These are phyloP conservation scores for Peribolospora baueri DNA, from an alignment of 768 basidiomycete species.

Conservation along the genomic window DNA sequence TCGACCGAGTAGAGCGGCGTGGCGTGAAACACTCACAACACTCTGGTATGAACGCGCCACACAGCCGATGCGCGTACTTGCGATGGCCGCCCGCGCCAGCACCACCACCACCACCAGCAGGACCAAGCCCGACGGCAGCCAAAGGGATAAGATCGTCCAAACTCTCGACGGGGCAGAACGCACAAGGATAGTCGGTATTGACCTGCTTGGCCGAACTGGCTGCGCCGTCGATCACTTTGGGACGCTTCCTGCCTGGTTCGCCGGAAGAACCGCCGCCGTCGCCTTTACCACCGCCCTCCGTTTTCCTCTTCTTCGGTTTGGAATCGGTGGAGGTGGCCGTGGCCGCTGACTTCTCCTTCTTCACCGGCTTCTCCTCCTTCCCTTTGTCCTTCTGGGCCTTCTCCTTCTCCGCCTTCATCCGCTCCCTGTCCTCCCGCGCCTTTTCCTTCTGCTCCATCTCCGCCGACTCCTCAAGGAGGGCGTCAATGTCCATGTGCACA, in stretches of 20 bases:
- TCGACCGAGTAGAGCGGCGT: constrained; percentile 2
- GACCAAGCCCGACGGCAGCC: no score
- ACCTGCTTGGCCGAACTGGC: no score
- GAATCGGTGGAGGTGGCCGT: background rate
- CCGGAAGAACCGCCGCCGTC: no score
- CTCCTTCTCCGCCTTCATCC: background rate
- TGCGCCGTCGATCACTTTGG: no score
- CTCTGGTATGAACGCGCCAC: background rate
- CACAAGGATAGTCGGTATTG: constrained; percentile 5
- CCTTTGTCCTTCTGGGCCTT: constrained; percentile 3
- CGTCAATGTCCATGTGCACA: constrained; percentile 80
- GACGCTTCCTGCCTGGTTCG: no score
- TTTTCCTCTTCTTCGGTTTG: background rate
- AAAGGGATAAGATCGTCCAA: constrained; percentile 9
- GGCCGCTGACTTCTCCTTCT: background rate
- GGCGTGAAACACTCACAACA: background rate
- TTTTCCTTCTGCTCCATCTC: constrained; percentile 31
- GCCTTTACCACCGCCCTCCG: no score
- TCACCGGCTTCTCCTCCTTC: background rate
- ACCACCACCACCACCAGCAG: background rate
- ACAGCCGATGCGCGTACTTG: constrained; percentile 9
- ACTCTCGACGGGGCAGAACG: constrained; percentile 12
- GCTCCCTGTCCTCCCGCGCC: constrained; percentile 18
- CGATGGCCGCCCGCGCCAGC: constrained; percentile 4
- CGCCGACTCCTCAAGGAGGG: constrained; percentile 44